These are phyloP conservation scores for Amauroascus verrucosus DNA, from an alignment of 2,329 filamentous ascomycete genomes.

Conservation along the genomic window DNA sequence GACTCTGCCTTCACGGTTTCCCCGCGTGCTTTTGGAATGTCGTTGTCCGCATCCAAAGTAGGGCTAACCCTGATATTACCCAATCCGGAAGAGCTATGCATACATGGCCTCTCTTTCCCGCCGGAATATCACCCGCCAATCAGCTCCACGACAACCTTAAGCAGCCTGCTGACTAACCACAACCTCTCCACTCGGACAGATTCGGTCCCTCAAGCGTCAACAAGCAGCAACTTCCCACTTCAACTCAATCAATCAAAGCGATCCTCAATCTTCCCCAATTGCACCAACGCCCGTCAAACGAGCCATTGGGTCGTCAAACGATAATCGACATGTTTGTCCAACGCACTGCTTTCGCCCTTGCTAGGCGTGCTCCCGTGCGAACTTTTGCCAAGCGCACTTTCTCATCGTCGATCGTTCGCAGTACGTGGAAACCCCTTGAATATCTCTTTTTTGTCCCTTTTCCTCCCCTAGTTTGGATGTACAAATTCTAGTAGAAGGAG, in stretches of 20 bases:
- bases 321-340: constrained; percentile 37
- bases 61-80: not conserved
- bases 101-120: not conserved
- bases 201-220: constrained; percentile 10
- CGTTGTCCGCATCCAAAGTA: not conserved
- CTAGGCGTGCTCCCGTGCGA: constrained; percentile 36
- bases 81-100: not conserved
- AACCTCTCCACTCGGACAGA: constrained; percentile 15
- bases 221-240: constrained; percentile 8
- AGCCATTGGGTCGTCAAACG: constrained; percentile 10
- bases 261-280: too few relatives aligned
- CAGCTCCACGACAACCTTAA: not conserved
- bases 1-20: too few relatives aligned
- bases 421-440: constrained; percentile 33
- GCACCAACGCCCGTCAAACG: not conserved
- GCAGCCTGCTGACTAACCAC: constrained; percentile 12
- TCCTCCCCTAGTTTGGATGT: not conserved
- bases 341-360: constrained; percentile 38
- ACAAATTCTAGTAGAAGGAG: not conserved
- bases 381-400: constrained; percentile 35
- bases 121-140: constrained; percentile 3
- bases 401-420: constrained; percentile 36
- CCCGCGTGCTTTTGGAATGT: not conserved
- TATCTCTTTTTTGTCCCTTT: not conserved
- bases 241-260: not conserved